Evolutionary conservation across 768 basidiomycete species (phyloP).

Genomic region (Rhodosporidiobolus sp.): DNA sequence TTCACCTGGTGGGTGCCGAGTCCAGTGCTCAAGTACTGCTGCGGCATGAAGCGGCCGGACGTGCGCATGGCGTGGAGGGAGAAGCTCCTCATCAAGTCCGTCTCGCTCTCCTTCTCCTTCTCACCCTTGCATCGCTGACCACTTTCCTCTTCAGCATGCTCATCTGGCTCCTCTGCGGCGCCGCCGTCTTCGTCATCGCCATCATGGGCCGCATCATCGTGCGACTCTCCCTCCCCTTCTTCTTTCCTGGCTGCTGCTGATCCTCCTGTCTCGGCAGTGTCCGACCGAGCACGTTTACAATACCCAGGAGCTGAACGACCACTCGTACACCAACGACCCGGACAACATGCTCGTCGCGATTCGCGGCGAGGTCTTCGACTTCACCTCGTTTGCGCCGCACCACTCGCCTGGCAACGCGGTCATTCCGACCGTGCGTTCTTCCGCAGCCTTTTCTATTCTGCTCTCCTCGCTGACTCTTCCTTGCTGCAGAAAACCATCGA

Average conservation of each 20-base stretch:
- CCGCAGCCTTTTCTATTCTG: no score
- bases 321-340: constrained; percentile 61
- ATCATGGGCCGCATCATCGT: constrained; percentile 74
- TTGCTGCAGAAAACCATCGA: constrained; percentile 22
- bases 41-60: constrained; percentile 91
- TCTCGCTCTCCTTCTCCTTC: not conserved
- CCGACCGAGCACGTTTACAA: constrained; percentile 91
- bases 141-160: constrained; percentile 55
- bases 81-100: constrained; percentile 79
- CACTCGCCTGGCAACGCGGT: constrained; percentile 33
- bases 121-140: not conserved
- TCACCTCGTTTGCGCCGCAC: constrained; percentile 60
- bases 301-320: constrained; percentile 66
- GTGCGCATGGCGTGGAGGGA: constrained; percentile 96
- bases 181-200: constrained; percentile 88
- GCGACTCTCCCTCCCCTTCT: not conserved
- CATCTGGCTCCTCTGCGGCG: constrained; percentile 91
- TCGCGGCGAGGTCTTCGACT: constrained; percentile 91
- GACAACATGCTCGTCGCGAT: constrained; percentile 77
- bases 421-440: constrained; percentile 25
- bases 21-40: constrained; percentile 63
- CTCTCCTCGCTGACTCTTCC: not conserved
- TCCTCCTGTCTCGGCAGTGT: constrained; percentile 52
- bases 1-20: constrained; percentile 90
- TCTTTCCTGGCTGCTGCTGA: not conserved